These are phyloP conservation scores for Fragaria ananassa DNA, from an alignment of 306 rosid genomes.

Conservation along the genomic window DNA sequence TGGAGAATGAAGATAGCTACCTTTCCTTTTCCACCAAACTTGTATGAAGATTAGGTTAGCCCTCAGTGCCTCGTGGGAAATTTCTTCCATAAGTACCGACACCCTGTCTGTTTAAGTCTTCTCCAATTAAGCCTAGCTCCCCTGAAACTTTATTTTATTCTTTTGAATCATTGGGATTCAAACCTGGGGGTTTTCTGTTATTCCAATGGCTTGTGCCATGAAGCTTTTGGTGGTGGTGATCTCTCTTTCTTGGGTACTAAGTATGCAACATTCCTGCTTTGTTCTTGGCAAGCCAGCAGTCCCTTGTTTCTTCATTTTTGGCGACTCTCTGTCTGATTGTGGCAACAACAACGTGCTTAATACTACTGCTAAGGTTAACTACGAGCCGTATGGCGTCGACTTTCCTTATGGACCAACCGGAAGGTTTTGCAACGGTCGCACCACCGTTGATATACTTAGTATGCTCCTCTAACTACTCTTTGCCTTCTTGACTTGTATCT, in stretches of 20 bases:
- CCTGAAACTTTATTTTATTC: not conserved
- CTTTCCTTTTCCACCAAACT: not conserved
- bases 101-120: not conserved
- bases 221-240: not conserved
- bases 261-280: not conserved
- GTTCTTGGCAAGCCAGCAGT: constrained; percentile 16
- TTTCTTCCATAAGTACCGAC: not conserved
- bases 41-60: not conserved
- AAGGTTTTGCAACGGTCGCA: constrained; percentile 51
- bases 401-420: constrained; percentile 39
- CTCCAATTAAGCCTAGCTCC: not conserved
- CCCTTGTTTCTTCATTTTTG: constrained; percentile 49
- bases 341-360: constrained; percentile 54
- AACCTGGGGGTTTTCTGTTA: not conserved
- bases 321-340: constrained; percentile 47
- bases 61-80: not conserved
- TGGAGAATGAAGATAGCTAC: not conserved
- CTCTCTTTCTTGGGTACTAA: not conserved
- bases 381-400: constrained; percentile 58
- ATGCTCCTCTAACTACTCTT: not conserved
- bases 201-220: not conserved
- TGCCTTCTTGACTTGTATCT: not conserved
- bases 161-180: not conserved
- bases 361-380: constrained; percentile 31
- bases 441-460: constrained; percentile 34